Evolutionary conservation across 2,329 filamentous ascomycete genomes (phyloP), one percentile per base, ranked within the genome.

Genomic region (Calonectria fujianensis): DNA sequence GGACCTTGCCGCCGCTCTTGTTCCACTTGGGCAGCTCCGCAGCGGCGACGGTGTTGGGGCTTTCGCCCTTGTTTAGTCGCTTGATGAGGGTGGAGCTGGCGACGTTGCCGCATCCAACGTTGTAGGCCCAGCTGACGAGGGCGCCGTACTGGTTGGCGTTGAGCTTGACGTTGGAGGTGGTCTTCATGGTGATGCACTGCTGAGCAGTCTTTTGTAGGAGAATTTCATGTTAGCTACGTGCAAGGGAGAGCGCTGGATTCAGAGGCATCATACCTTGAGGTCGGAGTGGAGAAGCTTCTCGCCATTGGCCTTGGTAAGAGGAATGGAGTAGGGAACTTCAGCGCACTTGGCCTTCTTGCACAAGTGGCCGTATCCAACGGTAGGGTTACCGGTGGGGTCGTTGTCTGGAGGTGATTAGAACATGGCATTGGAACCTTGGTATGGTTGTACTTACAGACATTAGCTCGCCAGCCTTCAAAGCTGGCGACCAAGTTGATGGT

Each of bases 121-220:
- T 90, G 85, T 87, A 90, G 20, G 87, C 83, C 87, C 88, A 90
- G 57, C 85, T 88, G 48, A 89, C 86, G 3, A 90, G 85, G 0
- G 89, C 89, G 52, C 87, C 89, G 78, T 88, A 90, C 78, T 90
- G 87, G 82, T 90, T 90, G 39, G 83, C 85, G 77, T 90, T 83
- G 59, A 83, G 79, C 18, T 64, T 74, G 8, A 79, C 76, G 1
- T 64, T 51, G 29, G 73, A 72, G 32, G 61, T 82, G 35, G 85
- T 83, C 52, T 84, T 82, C 8, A 81, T 72, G 9, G 84, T 85
- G 72, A 89, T 83, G 77, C 86, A 87, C 57, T 85, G 80, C 74
- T 86, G 84, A 74, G 82, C 75, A 5, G 70, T 50, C 78, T 80
- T 32, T 16, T 45, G 2, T 1, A 9, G 16, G 52, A 11, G 27